A percentile compares a stretch with the other conserved stretches of the same genome.
Conservation (phyloP, 805 yeast genomes). For the Kazachstania africana region DNA sequence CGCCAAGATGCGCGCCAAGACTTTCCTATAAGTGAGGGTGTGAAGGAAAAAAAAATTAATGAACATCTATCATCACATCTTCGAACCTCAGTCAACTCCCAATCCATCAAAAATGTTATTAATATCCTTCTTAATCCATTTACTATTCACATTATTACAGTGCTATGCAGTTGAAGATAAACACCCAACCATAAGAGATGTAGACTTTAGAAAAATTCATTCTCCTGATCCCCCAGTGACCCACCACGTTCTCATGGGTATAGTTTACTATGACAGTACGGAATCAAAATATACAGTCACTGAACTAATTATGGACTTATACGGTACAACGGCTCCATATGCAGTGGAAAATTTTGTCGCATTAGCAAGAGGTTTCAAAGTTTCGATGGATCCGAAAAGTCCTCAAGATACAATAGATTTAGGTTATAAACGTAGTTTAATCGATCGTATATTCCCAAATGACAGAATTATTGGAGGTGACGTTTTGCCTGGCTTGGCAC, state of each 20-base stretch:
- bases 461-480: constrained; percentile 89
- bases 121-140: no score
- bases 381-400: constrained; percentile 18
- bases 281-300: constrained; percentile 4
- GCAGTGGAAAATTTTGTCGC: constrained; percentile 50
- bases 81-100: no score
- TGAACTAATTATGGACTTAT: constrained; percentile 46
- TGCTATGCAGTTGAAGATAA: no score
- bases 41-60: no score
- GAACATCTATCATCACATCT: no score
- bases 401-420: constrained; percentile 12
- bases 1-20: no score
- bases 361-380: constrained; percentile 35
- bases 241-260: constrained; percentile 14
- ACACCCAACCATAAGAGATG: not conserved
- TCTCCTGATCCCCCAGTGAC: constrained; percentile 28
- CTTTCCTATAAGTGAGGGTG: no score
- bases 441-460: constrained; percentile 63
- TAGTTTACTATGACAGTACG: constrained; percentile 16
- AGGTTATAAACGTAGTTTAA: constrained; percentile 46
- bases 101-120: no score
- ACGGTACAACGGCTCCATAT: constrained; percentile 52
- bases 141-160: no score
- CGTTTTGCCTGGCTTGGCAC: constrained; percentile 68
- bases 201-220: constrained; percentile 7